Evolutionary conservation across 352 stramenopile species (phyloP).

Genomic region (Pythium oligandrum): DNA sequence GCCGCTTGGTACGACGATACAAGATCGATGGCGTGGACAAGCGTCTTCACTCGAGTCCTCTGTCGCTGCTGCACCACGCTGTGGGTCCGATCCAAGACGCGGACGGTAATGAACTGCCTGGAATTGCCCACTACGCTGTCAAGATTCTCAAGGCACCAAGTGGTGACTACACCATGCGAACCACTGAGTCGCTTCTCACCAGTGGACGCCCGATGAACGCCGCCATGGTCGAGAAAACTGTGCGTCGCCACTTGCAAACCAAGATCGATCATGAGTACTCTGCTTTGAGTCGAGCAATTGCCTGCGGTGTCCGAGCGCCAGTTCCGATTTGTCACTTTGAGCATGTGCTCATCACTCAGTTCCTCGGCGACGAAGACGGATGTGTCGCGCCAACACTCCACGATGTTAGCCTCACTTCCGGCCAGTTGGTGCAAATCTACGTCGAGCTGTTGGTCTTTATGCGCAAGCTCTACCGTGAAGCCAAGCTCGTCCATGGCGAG

Average conservation of each 20-base stretch:
- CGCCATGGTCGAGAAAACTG: conserved; percentile 47
- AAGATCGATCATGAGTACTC: conserved; percentile 49
- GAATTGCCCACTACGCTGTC: conserved; percentile 20
- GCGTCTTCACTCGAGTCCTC: conserved; percentile 38
- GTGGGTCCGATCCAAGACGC: conserved; percentile 12
- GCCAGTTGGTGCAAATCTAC: conserved; percentile 37
- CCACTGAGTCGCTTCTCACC: conserved; percentile 42
- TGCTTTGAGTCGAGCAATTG: conserved; percentile 27
- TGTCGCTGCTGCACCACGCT: conserved; percentile 50
- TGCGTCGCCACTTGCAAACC: conserved; percentile 56
- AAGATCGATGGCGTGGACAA: conserved; percentile 38
- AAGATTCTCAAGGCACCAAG: conserved; percentile 76
- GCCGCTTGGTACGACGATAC: conserved; percentile 9
- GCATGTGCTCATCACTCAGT: conserved; percentile 49
- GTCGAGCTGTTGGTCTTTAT: conserved; percentile 33
- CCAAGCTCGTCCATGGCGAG: conserved; percentile 47
- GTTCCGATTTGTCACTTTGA: conserved; percentile 37
- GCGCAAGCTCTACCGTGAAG: conserved; percentile 43
- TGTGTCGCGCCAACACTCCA: conserved; percentile 28
- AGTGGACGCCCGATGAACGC: conserved; percentile 28
- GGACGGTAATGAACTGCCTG: conserved; percentile 15
- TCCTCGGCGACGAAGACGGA: conserved; percentile 38
- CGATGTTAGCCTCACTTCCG: conserved; percentile 37
- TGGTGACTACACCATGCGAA: conserved; percentile 42
- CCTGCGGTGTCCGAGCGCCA: conserved; percentile 27